These are phyloP conservation scores for Trichoderma sp. DNA, from an alignment of 2,329 filamentous ascomycete genomes.

Conservation along the genomic window DNA sequence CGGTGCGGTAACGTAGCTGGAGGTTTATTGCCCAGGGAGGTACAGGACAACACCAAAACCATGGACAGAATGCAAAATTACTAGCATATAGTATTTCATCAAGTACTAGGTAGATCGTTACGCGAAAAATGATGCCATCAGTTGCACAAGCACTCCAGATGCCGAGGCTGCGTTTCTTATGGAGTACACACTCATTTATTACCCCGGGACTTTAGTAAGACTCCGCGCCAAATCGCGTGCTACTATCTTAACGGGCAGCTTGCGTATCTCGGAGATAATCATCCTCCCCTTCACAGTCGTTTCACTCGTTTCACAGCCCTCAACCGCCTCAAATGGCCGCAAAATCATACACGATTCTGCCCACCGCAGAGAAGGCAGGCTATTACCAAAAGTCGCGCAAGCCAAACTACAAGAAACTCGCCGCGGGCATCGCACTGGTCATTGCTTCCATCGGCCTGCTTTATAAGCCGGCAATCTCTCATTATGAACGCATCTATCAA, in stretches of 20 bases:
- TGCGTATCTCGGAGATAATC: neutral
- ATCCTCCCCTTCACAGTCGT: neutral
- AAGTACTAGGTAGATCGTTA: neutral
- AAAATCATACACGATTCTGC: slow-evolving; percentile 7
- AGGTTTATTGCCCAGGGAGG: neutral
- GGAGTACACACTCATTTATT: neutral
- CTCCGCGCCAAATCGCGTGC: neutral
- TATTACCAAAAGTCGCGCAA: slow-evolving; percentile 17
- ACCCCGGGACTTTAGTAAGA: neutral
- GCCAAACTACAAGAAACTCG: slow-evolving; percentile 27
- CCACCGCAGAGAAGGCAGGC: neutral
- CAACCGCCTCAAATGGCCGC: neutral
- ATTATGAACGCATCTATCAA: slow-evolving; percentile 27
- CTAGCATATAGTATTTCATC: neutral
- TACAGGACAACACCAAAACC: neutral
- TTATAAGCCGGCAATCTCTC: slow-evolving; percentile 26
- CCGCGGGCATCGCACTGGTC: slow-evolving; percentile 27
- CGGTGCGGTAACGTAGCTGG: neutral
- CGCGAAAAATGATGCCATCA: neutral
- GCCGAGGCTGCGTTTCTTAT: neutral
- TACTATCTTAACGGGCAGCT: neutral
- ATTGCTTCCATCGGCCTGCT: slow-evolving; percentile 30
- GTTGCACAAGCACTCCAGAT: neutral
- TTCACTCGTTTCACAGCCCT: neutral
- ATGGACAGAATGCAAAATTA: neutral